phyloP scores from a whole-genome alignment of 202 grass and related monocot species.

The Panicum hallii region DNA sequence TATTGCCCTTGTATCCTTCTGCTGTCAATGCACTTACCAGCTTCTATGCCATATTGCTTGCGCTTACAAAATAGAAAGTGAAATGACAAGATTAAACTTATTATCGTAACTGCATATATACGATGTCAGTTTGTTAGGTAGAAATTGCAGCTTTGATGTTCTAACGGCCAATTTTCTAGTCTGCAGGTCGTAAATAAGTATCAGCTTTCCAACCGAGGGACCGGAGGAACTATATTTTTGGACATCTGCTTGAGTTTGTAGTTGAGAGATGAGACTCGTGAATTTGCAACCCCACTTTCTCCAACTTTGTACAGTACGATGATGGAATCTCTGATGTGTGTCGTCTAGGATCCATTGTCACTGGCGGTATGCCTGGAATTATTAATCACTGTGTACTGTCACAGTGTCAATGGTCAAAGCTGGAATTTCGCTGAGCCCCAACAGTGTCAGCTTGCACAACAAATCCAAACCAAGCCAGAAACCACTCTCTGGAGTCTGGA shows the following conservation, averaged over 20 bases:
- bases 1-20: background rate
- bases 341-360: slow-evolving; percentile 11
- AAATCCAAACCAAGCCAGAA: background rate
- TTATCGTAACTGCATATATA: background rate
- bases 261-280: background rate
- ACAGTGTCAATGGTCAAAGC: background rate
- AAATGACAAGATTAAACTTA: background rate
- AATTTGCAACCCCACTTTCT: slow-evolving; percentile 4
- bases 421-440: background rate
- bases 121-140: background rate
- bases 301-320: background rate
- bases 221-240: background rate
- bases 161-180: background rate
- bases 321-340: slow-evolving; percentile 4
- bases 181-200: background rate
- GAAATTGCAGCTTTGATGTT: background rate
- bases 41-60: too few relatives aligned
- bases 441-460: background rate
- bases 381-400: background rate
- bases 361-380: background rate
- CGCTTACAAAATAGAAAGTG: background rate
- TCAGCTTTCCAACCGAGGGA: background rate
- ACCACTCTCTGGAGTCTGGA: background rate
- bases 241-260: background rate
- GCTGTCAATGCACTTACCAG: background rate